These are phyloP conservation scores for Botrytis squamosa DNA, from an alignment of 2,329 filamentous ascomycete genomes.

Conservation along the genomic window DNA sequence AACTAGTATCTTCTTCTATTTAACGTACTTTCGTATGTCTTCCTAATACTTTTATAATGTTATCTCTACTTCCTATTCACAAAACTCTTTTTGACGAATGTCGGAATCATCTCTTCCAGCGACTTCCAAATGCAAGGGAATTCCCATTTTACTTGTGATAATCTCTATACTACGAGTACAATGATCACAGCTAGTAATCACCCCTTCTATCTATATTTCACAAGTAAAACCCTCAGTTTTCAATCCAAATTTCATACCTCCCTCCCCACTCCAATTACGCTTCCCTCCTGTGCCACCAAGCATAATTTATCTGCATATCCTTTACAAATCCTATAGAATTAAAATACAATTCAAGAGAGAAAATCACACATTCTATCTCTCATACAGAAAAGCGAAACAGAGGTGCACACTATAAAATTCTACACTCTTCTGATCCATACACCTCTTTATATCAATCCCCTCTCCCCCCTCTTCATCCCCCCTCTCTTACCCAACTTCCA, in stretches of 20 bases:
- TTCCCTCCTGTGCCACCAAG: not conserved
- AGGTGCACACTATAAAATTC: not conserved
- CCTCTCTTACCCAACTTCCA: no score
- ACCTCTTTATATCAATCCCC: no score
- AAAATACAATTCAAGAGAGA: not conserved
- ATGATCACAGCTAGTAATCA: not conserved
- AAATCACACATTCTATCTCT: not conserved
- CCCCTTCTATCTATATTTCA: not conserved
- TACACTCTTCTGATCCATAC: not conserved
- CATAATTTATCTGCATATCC: not conserved
- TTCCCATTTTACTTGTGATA: fast-evolving
- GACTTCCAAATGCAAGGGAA: no score
- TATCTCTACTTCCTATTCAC: not conserved
- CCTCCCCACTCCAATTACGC: not conserved
- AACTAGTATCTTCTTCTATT: not conserved
- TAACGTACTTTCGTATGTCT: not conserved
- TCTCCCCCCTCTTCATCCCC: not conserved
- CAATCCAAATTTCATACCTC: not conserved
- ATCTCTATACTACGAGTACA: not conserved
- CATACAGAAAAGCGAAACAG: not conserved
- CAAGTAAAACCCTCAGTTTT: not conserved
- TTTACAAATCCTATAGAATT: no score
- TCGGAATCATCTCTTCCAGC: not conserved
- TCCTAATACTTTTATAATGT: not conserved
- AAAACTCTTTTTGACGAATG: not conserved